phyloP scores from a whole-genome alignment of 2,329 filamentous ascomycete species.

The Monosporascus sp. region DNA sequence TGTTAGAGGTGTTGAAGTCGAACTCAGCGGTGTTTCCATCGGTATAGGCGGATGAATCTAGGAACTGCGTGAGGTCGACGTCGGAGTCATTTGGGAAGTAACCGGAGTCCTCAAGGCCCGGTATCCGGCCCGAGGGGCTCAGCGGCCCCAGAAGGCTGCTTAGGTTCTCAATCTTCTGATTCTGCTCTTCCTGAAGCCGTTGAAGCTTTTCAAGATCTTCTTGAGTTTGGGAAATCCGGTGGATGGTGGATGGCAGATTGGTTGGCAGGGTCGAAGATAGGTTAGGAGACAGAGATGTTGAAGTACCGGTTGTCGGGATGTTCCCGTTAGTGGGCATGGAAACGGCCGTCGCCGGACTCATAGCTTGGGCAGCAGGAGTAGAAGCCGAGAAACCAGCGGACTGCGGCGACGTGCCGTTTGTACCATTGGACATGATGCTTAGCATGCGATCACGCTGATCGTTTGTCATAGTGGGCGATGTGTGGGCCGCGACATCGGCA shows the following conservation, averaged over 20 bases:
- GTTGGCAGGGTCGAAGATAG: conserved; percentile 48
- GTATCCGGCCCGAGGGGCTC: conserved; percentile 73
- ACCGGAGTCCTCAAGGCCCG: conserved; percentile 53
- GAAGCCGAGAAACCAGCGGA: conserved; percentile 19
- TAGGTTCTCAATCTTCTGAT: conserved; percentile 69
- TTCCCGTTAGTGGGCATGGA: conserved; percentile 13
- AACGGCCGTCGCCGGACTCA: conserved; percentile 11
- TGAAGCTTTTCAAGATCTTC: conserved; percentile 75
- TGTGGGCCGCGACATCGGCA: conserved; percentile 52
- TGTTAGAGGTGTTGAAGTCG: conserved; percentile 33
- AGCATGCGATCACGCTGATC: conserved; percentile 56
- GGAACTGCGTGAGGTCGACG: conserved; percentile 46
- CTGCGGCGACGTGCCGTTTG: conserved; percentile 14
- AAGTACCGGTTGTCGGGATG: conserved; percentile 14
- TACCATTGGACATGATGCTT: conserved; percentile 49
- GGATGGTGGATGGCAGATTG: conserved; percentile 44
- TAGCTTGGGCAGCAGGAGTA: conserved; percentile 14
- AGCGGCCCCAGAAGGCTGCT: conserved; percentile 71
- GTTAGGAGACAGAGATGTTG: conserved; percentile 43
- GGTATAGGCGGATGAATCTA: conserved; percentile 33
- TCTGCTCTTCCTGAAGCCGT: conserved; percentile 73
- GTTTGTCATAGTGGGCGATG: conserved; percentile 47
- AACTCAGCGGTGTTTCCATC: conserved; percentile 31
- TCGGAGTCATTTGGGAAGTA: conserved; percentile 35
- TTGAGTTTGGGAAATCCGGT: conserved; percentile 62